These are phyloP conservation scores for Aspergillus bertholletiae DNA, from an alignment of 495 filamentous ascomycete genomes.

Conservation along the genomic window DNA sequence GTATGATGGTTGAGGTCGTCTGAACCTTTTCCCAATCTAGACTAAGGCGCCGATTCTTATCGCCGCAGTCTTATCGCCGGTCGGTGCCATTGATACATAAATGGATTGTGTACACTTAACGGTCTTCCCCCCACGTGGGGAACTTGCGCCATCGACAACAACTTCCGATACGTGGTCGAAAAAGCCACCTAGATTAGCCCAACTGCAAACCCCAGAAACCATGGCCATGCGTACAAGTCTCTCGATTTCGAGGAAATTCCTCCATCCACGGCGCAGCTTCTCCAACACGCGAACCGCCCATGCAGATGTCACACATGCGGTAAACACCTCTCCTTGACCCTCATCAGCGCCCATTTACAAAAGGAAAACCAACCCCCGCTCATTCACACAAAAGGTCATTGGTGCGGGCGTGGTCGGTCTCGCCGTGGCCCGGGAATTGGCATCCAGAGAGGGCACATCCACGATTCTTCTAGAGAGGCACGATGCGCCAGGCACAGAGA, in stretches of 20 bases:
- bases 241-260: slow-evolving; percentile 8
- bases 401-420: slow-evolving; percentile 91
- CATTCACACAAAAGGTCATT: slow-evolving; percentile 61
- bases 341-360: not conserved
- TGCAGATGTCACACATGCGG: slow-evolving; percentile 82
- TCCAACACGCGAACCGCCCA: slow-evolving; percentile 28
- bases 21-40: not conserved
- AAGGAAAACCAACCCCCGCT: slow-evolving; percentile 10
- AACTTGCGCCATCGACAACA: too few species aligned
- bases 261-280: slow-evolving; percentile 31
- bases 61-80: not conserved
- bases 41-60: not conserved
- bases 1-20: too few species aligned
- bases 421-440: slow-evolving; percentile 76
- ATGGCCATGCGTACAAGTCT: slow-evolving; percentile 21
- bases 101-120: too few species aligned
- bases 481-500: slow-evolving; percentile 77
- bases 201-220: too few species aligned
- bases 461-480: slow-evolving; percentile 86
- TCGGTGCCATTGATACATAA: too few species aligned
- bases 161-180: too few species aligned
- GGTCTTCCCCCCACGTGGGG: too few species aligned
- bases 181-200: too few species aligned
- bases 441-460: slow-evolving; percentile 55
- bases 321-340: slow-evolving; percentile 30